Evolutionary conservation across 768 basidiomycete genomes (phyloP).

Genomic region (Coprinopsis marcescibilis): DNA sequence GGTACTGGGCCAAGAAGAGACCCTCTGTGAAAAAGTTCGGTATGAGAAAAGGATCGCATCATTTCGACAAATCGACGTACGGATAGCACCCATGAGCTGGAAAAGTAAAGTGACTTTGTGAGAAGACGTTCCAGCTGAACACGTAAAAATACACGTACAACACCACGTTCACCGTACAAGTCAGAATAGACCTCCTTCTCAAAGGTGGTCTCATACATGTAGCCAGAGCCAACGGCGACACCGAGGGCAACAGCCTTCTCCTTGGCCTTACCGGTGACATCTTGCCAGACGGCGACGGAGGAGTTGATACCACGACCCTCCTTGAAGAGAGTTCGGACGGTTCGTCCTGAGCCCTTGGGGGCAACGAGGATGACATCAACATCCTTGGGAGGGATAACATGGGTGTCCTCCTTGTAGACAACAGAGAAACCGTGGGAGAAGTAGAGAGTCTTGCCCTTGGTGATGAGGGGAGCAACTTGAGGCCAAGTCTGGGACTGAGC

Average conservation of each 20-base stretch:
- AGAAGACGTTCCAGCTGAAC: background rate
- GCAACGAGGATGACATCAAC: slow-evolving; percentile 99
- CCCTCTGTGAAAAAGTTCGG: slow-evolving; percentile 56
- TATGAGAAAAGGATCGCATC: background rate
- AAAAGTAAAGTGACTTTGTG: slow-evolving; percentile 6
- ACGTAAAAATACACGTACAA: slow-evolving; percentile 51
- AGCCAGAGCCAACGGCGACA: slow-evolving; percentile 93
- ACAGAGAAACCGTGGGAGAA: slow-evolving; percentile 99
- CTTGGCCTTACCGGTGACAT: slow-evolving; percentile 95
- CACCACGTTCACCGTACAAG: slow-evolving; percentile 98
- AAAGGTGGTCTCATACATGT: slow-evolving; percentile 98
- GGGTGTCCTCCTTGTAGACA: slow-evolving; percentile 95
- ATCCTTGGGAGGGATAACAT: slow-evolving; percentile 85
- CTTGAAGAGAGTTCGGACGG: slow-evolving; percentile 99
- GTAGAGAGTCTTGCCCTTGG: slow-evolving; percentile 99
- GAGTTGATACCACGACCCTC: slow-evolving; percentile 99
- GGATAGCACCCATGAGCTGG: slow-evolving; percentile 95
- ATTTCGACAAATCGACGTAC: slow-evolving; percentile 36
- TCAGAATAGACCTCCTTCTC: slow-evolving; percentile 99
- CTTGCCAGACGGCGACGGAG: slow-evolving; percentile 91
- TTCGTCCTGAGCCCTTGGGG: slow-evolving; percentile 97
- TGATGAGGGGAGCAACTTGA: slow-evolving; percentile 85
- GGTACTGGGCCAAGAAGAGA: slow-evolving; percentile 98
- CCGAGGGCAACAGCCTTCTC: slow-evolving; percentile 95
- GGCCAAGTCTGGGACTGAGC: slow-evolving; percentile 98